Evolutionary conservation across 352 stramenopile genomes (phyloP).

Genomic region (Phytophthora pinifolia): DNA sequence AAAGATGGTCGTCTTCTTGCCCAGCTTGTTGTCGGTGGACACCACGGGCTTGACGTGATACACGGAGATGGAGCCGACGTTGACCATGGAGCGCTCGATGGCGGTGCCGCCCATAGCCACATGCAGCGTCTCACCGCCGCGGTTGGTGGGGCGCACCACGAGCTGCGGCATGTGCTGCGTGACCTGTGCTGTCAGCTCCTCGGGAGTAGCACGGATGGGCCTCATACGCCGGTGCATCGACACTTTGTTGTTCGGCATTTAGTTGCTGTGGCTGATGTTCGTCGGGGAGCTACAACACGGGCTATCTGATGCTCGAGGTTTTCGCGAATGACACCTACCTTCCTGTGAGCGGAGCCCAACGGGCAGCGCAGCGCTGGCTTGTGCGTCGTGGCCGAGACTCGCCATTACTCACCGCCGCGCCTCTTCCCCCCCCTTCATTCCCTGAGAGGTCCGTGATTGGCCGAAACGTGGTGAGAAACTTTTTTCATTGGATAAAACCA

Average conservation of each 20-base stretch:
- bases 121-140: slow-evolving; percentile 34
- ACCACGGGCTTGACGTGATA: slow-evolving; percentile 58
- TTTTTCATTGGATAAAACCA: slow-evolving; percentile 10
- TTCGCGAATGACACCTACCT: slow-evolving; percentile 30
- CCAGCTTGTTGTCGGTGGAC: slow-evolving; percentile 27
- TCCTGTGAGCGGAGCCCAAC: background rate
- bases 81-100: slow-evolving; percentile 69
- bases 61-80: slow-evolving; percentile 52
- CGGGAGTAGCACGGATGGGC: slow-evolving; percentile 25
- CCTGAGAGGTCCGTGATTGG: background rate
- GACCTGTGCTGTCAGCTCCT: slow-evolving; percentile 9
- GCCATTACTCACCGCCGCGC: slow-evolving; percentile 20
- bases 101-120: slow-evolving; percentile 61
- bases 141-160: slow-evolving; percentile 37
- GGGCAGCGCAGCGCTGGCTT: slow-evolving; percentile 25
- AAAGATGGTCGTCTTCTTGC: slow-evolving; percentile 58
- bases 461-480: background rate
- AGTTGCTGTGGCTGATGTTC: slow-evolving; percentile 15
- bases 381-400: slow-evolving; percentile 11
- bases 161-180: slow-evolving; percentile 41
- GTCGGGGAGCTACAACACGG: slow-evolving; percentile 6
- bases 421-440: slow-evolving; percentile 30
- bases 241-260: slow-evolving; percentile 42
- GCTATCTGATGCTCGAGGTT: slow-evolving; percentile 26
- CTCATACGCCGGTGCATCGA: slow-evolving; percentile 28